Evolutionary conservation across 192 early-diverging fungal species (phyloP).

Genomic region (Phlyctochytrium arcticum): DNA sequence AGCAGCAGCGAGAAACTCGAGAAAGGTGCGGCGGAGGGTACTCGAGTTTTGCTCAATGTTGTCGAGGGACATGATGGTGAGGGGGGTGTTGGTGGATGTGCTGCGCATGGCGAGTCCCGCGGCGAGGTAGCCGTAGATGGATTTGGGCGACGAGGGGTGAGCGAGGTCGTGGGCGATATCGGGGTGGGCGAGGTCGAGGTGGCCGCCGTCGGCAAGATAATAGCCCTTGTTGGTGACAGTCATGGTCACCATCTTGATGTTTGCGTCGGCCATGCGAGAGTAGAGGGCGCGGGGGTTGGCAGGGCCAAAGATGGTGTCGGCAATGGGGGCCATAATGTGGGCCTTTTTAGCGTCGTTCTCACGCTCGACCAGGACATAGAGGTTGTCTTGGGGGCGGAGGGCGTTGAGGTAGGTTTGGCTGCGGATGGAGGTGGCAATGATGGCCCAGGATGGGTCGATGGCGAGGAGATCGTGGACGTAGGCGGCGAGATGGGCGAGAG

Average conservation of each 20-base stretch:
- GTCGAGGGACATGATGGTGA: conserved; percentile 13
- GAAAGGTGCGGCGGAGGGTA: background rate
- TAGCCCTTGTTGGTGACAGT: conserved; percentile 20
- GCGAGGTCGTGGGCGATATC: conserved; percentile 5
- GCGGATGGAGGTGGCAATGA: conserved; percentile 1
- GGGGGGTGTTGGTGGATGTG: background rate
- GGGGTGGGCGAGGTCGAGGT: background rate
- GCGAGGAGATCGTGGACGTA: conserved; percentile 11
- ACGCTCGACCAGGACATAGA: conserved; percentile 10
- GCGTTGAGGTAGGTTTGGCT: background rate
- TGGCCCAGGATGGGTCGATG: background rate
- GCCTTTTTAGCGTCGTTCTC: background rate
- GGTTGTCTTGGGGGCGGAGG: conserved; percentile 4
- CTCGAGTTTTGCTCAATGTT: conserved; percentile 10
- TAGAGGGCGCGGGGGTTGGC: background rate
- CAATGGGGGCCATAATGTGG: background rate
- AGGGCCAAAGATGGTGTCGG: conserved; percentile 10
- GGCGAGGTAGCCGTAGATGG: conserved; percentile 11
- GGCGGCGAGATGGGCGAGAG: conserved; percentile 11
- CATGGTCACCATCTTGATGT: conserved; percentile 3
- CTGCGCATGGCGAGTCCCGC: background rate
- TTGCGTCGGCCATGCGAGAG: background rate
- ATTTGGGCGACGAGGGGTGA: background rate
- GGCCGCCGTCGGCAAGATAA: background rate
- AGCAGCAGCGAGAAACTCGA: conserved; percentile 3